These are phyloP conservation scores for Colletotrichum zoysiae DNA, from an alignment of 2,329 filamentous ascomycete species.

Conservation along the genomic window DNA sequence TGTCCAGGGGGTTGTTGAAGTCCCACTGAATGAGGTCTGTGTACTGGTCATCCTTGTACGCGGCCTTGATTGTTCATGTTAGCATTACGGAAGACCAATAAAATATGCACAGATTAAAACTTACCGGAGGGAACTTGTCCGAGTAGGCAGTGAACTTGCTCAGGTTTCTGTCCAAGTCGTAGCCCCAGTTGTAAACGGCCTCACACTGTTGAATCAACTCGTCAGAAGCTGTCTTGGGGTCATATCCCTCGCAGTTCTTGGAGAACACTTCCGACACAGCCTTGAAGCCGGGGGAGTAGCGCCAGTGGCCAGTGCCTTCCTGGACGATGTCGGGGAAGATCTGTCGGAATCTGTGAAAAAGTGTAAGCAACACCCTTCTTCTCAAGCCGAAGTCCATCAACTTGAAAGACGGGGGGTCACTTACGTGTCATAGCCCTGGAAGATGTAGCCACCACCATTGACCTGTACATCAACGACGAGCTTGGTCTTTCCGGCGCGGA, in stretches of 20 bases:
- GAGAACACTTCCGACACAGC: constrained; percentile 59
- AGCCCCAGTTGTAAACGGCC: constrained; percentile 62
- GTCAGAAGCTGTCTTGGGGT: constrained; percentile 52
- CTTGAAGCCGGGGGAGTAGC: constrained; percentile 56
- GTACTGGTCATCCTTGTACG: constrained; percentile 52
- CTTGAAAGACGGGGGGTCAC: not conserved
- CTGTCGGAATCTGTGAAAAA: constrained; percentile 64
- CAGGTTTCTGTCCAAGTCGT: constrained; percentile 61
- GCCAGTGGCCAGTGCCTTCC: constrained; percentile 55
- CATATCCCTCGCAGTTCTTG: constrained; percentile 56
- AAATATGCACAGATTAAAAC: constrained; percentile 63
- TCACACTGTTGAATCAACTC: constrained; percentile 52
- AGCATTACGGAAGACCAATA: no score
- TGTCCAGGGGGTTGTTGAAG: constrained; percentile 56
- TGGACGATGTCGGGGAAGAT: constrained; percentile 59
- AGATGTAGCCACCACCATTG: constrained; percentile 69
- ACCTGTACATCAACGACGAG: constrained; percentile 70
- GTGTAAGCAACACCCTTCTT: no score
- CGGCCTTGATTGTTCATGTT: no score
- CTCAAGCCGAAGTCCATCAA: no score
- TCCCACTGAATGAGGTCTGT: constrained; percentile 66
- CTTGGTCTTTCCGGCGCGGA: constrained; percentile 66
- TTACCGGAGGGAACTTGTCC: constrained; percentile 56
- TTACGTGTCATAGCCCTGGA: constrained; percentile 53
- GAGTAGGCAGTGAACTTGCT: constrained; percentile 63